Evolutionary conservation across 1,139 yeast genomes (phyloP), one percentile per base, ranked within the genome.

Genomic region (Yarrowia galli): DNA sequence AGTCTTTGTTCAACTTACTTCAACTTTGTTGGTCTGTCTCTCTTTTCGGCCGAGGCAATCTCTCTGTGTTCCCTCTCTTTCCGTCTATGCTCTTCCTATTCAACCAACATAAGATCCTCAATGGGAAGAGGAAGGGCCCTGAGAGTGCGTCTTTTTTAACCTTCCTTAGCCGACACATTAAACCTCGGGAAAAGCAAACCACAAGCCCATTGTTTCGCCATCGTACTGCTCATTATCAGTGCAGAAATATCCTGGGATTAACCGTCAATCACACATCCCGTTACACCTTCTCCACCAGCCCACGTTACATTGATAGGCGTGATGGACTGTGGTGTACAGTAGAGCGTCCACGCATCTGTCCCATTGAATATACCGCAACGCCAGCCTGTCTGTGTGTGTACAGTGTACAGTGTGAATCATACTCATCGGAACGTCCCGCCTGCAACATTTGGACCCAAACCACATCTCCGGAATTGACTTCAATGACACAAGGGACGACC

Each of bases 251-350:
- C 22, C 15, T 12, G 46, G 60, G 46, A 54, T 25, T 54, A 10
- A 8, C 61, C 46, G 61, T n/a, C 61, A n/a, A 54, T 54, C 61
- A 13, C 36, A 12, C 40, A 5, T 23, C 61, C 61, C 61, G 61
- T 54, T 54, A 54, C 22, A 38, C 46, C 22, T n/a, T 38, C 61
- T 38, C 58, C 32, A 22, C 61, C 61, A 54, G 61, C 61, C 61
- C 48, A 54, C 61, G 61, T 40, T 54, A 54, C 61, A 54, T 25
- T n/a, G 61, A 54, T 54, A 38, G 46, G 4, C 45, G 9, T 0
- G 56, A 49, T 8, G 40, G 22, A 3, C 32, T 23, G 32, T 10
- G 6, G 32, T 28, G 8, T 25, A 25, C 28, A 25, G 28, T 3
- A 4, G 32, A 28, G 32, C 32, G 8, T 8, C n/a, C n/a, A n/a